Percentiles rank a stretch among this genome's conserved stretches.
Conservation (phyloP, 352 stramenopile genomes). For the Phytophthora cryptogea region DNA sequence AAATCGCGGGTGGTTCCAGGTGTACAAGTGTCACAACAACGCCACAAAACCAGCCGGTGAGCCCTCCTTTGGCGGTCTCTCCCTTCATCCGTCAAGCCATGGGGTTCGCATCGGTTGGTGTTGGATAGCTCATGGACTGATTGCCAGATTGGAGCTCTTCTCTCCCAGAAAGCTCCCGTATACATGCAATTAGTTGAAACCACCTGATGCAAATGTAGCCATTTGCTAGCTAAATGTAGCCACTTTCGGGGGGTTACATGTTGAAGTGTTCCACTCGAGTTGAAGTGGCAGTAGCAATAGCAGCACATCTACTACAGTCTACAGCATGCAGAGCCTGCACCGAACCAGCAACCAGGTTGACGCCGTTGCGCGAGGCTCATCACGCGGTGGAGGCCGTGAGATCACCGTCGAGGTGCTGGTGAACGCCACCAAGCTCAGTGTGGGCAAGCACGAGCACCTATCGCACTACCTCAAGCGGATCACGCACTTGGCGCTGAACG, state of each 20-base stretch:
- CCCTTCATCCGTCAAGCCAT: not conserved
- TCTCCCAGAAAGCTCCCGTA: not conserved
- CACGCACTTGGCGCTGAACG: conserved; percentile 71
- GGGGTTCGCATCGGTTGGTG: conserved; percentile 1
- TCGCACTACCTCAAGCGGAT: conserved; percentile 76
- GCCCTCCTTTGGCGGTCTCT: not conserved
- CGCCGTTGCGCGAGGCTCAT: conserved; percentile 1
- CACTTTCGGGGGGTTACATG: conserved; percentile 3
- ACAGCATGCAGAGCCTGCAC: conserved; percentile 17
- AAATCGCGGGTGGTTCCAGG: not conserved
- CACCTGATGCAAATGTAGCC: conserved; percentile 2
- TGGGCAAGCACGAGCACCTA: conserved; percentile 66
- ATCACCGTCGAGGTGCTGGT: conserved; percentile 69
- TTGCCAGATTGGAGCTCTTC: not conserved
- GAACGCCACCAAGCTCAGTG: conserved; percentile 63
- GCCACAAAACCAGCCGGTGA: not conserved
- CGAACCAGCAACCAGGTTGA: conserved; percentile 19
- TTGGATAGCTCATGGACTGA: not conserved
- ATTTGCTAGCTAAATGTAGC: conserved; percentile 11
- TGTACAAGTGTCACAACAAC: conserved; percentile 3
- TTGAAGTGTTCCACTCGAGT: conserved; percentile 25
- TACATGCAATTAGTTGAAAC: not conserved
- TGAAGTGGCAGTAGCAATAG: conserved; percentile 10
- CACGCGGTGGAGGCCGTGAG: conserved; percentile 30
- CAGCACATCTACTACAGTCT: no score